Base-by-base conservation (phyloP, 257 asterid genomes). In the Cinchona pubescens region DNA sequence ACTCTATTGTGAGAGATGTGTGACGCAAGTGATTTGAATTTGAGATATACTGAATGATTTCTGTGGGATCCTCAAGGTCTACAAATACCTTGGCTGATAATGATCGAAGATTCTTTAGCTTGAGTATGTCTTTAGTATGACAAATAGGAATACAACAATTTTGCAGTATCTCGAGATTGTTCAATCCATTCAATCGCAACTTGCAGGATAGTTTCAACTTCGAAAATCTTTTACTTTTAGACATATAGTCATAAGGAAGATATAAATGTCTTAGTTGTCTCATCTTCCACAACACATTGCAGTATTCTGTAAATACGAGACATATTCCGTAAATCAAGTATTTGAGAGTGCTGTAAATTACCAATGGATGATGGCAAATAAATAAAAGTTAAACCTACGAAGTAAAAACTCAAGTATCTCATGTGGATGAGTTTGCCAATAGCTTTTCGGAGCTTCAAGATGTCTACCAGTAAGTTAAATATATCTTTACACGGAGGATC, bases 331-430 rank as follows among this genome's bases (percentile, higher is more conserved):
- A n/a, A n/a, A n/a, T n/a, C n/a, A 65, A 81, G 79, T 15, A 76
- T 60, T 16, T 74, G 73, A 13, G 77, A 51, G 25, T 69, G 70
- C 15, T 14, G 40, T 71, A 81, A 40, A 46, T 60, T 81, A 43
- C 60, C 62, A 0, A 81, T 45, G 27, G 82, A 23, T 34, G 73
- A 63, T 40, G 82, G 76, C 49, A 81, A 53, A 0, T 12, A 23
- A 0, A 2, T 5, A 5, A 60, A 15, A 7, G 0, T 27, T 46
- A 19, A 56, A 13, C 38, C 37, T 3, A 29, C 16, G n/a, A n/a
- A n/a, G n/a, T n/a, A n/a, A 3, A 69, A 62, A 29, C 77, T 70
- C 72, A 81, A 59, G 56, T 81, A 77, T 62, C 76, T 77, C 74
- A 81, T 42, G 62, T 73, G 75, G 38, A 67, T 51, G 19, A 81